A percentile compares a stretch with the other conserved stretches of the same genome.
Evolutionary conservation across 1,139 yeast species (phyloP).

Genomic region (Zygosaccharomyces pseudobailii): DNA sequence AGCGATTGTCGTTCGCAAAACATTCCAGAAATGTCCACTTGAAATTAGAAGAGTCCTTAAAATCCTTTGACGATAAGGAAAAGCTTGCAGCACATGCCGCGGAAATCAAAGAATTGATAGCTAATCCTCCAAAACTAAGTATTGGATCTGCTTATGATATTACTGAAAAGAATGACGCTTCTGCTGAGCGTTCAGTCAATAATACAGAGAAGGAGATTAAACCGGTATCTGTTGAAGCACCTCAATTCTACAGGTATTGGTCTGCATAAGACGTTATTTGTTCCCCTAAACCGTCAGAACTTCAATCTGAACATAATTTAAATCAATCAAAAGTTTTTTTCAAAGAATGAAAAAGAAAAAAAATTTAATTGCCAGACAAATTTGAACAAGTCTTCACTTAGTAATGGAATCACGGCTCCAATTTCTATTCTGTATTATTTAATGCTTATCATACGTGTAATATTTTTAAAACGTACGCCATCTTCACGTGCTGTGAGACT

Average conservation of each 20-base stretch:
- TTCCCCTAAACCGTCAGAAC: not conserved
- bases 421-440: slow-evolving; percentile 2
- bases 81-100: slow-evolving; percentile 28
- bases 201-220: slow-evolving; percentile 40
- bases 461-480: not conserved
- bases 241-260: slow-evolving; percentile 88
- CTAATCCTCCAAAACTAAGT: slow-evolving; percentile 45
- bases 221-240: slow-evolving; percentile 77
- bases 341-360: not conserved
- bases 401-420: not conserved
- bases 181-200: slow-evolving; percentile 5
- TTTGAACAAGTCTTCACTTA: not conserved
- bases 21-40: slow-evolving; percentile 26
- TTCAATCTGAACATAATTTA: not conserved
- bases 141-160: slow-evolving; percentile 15
- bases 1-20: slow-evolving; percentile 58
- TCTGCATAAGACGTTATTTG: slow-evolving; percentile 38
- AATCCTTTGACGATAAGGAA: slow-evolving; percentile 16
- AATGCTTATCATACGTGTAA: not conserved
- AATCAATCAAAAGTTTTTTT: not conserved
- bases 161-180: slow-evolving; percentile 12
- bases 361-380: not conserved
- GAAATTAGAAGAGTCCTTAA: slow-evolving; percentile 23
- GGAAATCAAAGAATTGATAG: slow-evolving; percentile 48
- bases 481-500: not conserved